Evolutionary conservation across 805 yeast genomes (phyloP).

Genomic region (Cyberlindnera euphorbiiphila): DNA sequence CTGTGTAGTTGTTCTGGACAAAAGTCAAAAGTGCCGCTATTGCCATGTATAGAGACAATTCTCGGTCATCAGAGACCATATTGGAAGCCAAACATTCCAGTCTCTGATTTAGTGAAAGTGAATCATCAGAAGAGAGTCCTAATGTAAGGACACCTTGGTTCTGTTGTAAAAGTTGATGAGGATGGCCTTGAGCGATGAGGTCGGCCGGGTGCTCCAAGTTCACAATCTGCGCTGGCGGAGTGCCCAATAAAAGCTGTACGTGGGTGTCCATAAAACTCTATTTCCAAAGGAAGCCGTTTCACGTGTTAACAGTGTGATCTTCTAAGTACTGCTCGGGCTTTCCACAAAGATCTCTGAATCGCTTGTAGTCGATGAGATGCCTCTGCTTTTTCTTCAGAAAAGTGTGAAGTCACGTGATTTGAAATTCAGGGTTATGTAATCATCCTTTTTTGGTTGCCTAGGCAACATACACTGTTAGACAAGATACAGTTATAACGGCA

Average conservation of each 20-base stretch:
- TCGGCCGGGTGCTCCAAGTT: constrained; percentile 9
- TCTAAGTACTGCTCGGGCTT: too few species aligned
- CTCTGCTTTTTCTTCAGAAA: too few species aligned
- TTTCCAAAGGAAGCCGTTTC: too few species aligned
- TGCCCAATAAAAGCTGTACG: constrained; percentile 14
- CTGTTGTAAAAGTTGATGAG: constrained; percentile 10
- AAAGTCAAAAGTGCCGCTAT: constrained; percentile 64
- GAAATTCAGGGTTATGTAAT: too few species aligned
- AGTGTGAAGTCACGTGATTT: too few species aligned
- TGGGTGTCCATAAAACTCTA: constrained; percentile 12
- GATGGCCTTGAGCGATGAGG: constrained; percentile 7
- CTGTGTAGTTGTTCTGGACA: constrained; percentile 76
- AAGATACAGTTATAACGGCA: too few species aligned
- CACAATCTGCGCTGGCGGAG: constrained; percentile 11
- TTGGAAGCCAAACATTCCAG: constrained; percentile 4
- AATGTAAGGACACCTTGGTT: constrained; percentile 1
- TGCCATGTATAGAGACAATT: constrained; percentile 28
- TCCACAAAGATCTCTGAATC: too few species aligned
- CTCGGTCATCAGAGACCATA: constrained; percentile 10
- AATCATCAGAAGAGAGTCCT: constrained; percentile 4
- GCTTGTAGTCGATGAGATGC: too few species aligned
- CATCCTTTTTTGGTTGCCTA: too few species aligned
- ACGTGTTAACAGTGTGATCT: too few species aligned
- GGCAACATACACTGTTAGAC: too few species aligned
- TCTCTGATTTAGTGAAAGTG: constrained; percentile 9